phyloP scores from a whole-genome alignment of 73 alveolate species.

The Tetrahymena malaccensis region DNA sequence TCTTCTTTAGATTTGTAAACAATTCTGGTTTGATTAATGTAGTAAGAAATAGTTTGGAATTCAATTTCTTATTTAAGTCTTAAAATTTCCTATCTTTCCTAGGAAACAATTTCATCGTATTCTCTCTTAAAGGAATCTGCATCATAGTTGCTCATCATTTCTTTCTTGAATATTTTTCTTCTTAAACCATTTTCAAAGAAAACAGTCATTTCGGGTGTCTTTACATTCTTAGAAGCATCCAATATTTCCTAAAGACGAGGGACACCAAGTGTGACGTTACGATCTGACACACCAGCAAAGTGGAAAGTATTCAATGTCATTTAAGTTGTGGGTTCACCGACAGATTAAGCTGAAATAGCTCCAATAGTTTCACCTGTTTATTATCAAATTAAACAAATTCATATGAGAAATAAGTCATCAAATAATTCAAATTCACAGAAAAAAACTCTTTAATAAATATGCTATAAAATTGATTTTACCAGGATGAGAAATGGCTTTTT shows the following conservation, averaged over 20 bases:
- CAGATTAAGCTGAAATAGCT: conserved; percentile 41
- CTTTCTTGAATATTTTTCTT: background rate
- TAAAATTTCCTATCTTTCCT: background rate
- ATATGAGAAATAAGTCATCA: too few species aligned
- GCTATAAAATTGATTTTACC: background rate
- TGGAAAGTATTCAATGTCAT: conserved; percentile 43
- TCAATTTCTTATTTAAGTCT: background rate
- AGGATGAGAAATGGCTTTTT: conserved; percentile 38
- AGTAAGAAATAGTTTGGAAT: background rate
- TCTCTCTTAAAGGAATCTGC: background rate
- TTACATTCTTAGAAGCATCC: conserved; percentile 33
- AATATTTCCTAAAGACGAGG: conserved; percentile 42
- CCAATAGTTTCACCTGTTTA: conserved; percentile 36
- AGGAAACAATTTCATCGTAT: background rate
- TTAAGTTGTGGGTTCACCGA: conserved; percentile 43
- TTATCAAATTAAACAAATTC: too few species aligned
- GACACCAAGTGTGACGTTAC: conserved; percentile 40
- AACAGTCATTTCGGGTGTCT: conserved; percentile 25
- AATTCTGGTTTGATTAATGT: background rate
- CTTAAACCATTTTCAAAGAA: conserved; percentile 18
- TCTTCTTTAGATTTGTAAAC: background rate
- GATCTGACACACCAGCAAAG: conserved; percentile 39
- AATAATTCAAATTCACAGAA: too few species aligned
- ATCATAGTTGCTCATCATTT: background rate
- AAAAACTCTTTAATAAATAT: too few species aligned